These are phyloP conservation scores for Hyphopichia pseudoburtonii DNA, from an alignment of 1,139 yeast species.

Conservation along the genomic window DNA sequence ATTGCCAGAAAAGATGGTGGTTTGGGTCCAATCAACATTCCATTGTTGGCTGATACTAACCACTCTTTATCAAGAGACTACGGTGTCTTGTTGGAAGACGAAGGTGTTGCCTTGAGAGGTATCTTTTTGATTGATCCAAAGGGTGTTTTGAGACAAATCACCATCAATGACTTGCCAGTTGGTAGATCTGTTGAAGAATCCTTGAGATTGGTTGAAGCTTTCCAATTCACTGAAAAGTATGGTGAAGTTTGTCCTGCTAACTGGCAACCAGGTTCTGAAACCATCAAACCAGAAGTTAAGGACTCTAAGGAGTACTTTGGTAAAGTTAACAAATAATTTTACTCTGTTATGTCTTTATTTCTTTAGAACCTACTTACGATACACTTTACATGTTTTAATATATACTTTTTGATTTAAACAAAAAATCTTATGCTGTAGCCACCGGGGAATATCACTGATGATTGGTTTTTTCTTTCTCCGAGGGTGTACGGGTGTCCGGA, in stretches of 20 bases:
- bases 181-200: constrained; percentile 99
- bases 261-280: constrained; percentile 97
- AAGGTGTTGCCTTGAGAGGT: constrained; percentile 96
- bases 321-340: constrained; percentile 44
- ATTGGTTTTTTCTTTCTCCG: too few relatives aligned
- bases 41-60: constrained; percentile 95
- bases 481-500: too few relatives aligned
- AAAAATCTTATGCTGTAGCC: too few relatives aligned
- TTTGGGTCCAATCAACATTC: constrained; percentile 90
- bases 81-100: constrained; percentile 96
- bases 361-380: too few relatives aligned
- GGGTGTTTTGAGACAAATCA: constrained; percentile 91
- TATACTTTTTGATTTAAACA: too few relatives aligned
- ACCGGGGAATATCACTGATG: too few relatives aligned
- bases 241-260: constrained; percentile 99
- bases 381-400: too few relatives aligned
- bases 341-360: too few relatives aligned
- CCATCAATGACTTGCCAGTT: constrained; percentile 97
- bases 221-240: constrained; percentile 97
- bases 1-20: constrained; percentile 97
- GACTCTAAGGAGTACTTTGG: constrained; percentile 81
- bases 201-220: constrained; percentile 94
- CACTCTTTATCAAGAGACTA: constrained; percentile 91
- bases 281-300: constrained; percentile 85
- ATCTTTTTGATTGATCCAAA: constrained; percentile 96